These are phyloP conservation scores for Neurospora africana DNA, from an alignment of 495 filamentous ascomycete genomes.

Conservation along the genomic window DNA sequence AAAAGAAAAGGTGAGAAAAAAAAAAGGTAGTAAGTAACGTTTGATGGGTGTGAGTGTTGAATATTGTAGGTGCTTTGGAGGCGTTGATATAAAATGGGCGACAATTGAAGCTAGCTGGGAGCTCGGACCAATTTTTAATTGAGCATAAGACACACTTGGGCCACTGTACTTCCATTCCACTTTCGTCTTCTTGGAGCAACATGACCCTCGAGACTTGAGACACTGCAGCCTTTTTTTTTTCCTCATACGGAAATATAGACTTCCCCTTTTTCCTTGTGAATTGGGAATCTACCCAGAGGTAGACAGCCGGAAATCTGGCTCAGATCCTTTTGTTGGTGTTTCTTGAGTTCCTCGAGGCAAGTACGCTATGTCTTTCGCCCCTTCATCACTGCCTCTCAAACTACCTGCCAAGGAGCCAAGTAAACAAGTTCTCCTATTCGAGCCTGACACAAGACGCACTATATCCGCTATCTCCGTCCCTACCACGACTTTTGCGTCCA, in stretches of 20 bases:
- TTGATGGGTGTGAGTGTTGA: too few relatives aligned
- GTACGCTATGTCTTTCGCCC: not conserved
- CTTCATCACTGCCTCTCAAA: not conserved
- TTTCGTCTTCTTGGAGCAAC: not conserved
- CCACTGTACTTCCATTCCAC: not conserved
- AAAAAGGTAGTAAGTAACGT: too few relatives aligned
- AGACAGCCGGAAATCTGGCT: not conserved
- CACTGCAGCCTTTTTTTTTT: not conserved
- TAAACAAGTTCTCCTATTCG: conserved; percentile 17
- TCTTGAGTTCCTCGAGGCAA: not conserved
- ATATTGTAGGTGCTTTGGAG: too few relatives aligned
- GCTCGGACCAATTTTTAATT: too few relatives aligned
- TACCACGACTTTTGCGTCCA: conserved; percentile 40
- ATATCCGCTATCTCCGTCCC: conserved; percentile 40
- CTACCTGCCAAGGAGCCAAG: not conserved
- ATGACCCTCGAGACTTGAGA: not conserved
- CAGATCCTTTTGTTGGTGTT: not conserved
- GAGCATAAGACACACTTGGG: too few relatives aligned
- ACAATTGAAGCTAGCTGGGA: too few relatives aligned
- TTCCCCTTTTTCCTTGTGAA: not conserved
- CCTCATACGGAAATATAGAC: not conserved
- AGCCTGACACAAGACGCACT: conserved; percentile 27
- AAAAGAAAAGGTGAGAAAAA: too few relatives aligned
- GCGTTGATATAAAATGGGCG: too few relatives aligned
- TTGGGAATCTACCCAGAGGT: not conserved